Conservation (phyloP, 192 early-diverging fungal species). For the Geranomyces variabilis region DNA sequence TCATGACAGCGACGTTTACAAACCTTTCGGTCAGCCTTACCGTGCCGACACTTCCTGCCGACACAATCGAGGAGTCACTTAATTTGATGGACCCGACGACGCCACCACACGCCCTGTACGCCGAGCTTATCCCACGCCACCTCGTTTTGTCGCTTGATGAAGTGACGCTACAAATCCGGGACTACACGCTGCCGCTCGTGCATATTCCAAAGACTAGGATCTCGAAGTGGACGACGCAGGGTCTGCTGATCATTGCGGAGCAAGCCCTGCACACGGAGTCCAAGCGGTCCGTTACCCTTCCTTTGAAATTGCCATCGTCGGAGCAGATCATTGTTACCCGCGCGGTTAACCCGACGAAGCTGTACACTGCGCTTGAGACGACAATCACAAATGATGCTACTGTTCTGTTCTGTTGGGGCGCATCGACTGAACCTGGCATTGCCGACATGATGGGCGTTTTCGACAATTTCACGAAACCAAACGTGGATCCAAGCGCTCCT, state of each 20-base stretch:
- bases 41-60: conserved; percentile 32
- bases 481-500: conserved; percentile 53
- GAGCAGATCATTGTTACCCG: conserved; percentile 40
- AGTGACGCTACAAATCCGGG: conserved; percentile 40
- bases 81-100: conserved; percentile 52
- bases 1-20: conserved; percentile 30
- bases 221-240: conserved; percentile 45
- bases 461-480: conserved; percentile 55
- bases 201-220: conserved; percentile 27
- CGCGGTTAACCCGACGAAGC: conserved; percentile 52
- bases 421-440: conserved; percentile 44
- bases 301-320: conserved; percentile 28
- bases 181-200: conserved; percentile 47
- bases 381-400: conserved; percentile 29
- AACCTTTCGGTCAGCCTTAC: conserved; percentile 26
- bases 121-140: conserved; percentile 50
- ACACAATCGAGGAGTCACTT: conserved; percentile 49
- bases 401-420: conserved; percentile 38
- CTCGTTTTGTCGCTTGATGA: conserved; percentile 33
- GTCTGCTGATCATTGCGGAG: conserved; percentile 57
- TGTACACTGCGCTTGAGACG: conserved; percentile 44
- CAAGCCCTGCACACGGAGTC: conserved; percentile 33
- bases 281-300: conserved; percentile 38
- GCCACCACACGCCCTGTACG: conserved; percentile 45
- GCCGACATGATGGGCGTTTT: conserved; percentile 52